A percentile compares a stretch with the other conserved stretches of the same genome.
These are phyloP conservation scores for Phytopythium mirpurense DNA, from an alignment of 352 stramenopile species.

Conservation along the genomic window DNA sequence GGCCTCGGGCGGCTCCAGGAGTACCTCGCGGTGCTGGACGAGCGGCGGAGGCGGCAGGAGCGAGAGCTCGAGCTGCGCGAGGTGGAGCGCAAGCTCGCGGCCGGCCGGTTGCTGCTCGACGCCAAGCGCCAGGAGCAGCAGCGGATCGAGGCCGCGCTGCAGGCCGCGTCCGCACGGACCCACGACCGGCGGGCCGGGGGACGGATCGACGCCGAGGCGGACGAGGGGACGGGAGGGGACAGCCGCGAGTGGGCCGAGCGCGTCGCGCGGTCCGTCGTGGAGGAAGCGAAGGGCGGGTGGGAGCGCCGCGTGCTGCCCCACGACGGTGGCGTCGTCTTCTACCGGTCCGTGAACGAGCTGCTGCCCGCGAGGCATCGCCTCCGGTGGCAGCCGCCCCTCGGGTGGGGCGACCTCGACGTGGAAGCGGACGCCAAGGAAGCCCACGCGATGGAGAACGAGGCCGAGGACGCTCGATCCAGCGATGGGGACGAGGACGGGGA, in stretches of 20 bases:
- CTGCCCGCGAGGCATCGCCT: conserved; percentile 36
- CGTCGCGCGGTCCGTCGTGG: conserved; percentile 34
- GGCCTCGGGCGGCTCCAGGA: conserved; percentile 26
- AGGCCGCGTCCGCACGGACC: conserved; percentile 24
- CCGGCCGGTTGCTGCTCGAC: conserved; percentile 42
- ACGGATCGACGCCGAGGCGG: conserved; percentile 4
- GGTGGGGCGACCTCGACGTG: conserved; percentile 7
- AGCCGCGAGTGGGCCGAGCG: conserved; percentile 43
- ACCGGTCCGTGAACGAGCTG: conserved; percentile 49
- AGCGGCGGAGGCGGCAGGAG: conserved; percentile 33
- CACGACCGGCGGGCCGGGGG: conserved; percentile 21
- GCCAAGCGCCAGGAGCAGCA: conserved; percentile 63
- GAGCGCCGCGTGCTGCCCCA: conserved; percentile 47
- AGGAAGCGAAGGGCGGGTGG: conserved; percentile 49
- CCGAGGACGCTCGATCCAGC: conserved; percentile 2
- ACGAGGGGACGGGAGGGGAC: neutral
- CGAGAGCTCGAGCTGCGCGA: conserved; percentile 53
- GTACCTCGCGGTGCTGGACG: conserved; percentile 39
- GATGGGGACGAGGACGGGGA: conserved; percentile 15
- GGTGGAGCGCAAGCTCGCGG: conserved; percentile 65
- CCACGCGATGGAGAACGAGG: neutral
- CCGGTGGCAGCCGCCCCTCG: conserved; percentile 38
- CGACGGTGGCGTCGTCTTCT: conserved; percentile 62
- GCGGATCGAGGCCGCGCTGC: conserved; percentile 46
- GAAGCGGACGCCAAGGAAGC: conserved; percentile 8